These are phyloP conservation scores for Boletus smithii DNA, from an alignment of 1,284 basidiomycete genomes.

Conservation along the genomic window DNA sequence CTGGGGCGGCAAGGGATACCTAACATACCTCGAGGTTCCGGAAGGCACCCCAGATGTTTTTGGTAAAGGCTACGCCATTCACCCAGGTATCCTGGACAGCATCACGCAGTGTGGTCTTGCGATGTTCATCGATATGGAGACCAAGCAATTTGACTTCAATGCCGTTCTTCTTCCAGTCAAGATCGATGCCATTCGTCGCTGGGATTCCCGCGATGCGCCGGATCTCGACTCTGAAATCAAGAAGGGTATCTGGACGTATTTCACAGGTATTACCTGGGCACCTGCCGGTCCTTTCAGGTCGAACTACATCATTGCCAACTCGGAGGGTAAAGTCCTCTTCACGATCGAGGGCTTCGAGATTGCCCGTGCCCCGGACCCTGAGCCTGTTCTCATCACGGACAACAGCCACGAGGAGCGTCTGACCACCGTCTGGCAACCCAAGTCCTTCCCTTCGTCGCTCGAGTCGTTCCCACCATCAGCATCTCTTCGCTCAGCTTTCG, in stretches of 20 bases:
- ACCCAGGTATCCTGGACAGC: slow-evolving; percentile 32
- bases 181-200: slow-evolving; percentile 29
- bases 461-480: background rate
- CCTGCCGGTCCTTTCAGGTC: slow-evolving; percentile 28
- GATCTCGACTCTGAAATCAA: slow-evolving; percentile 27
- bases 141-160: slow-evolving; percentile 31
- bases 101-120: slow-evolving; percentile 33
- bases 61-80: slow-evolving; percentile 29
- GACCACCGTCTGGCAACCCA: slow-evolving; percentile 29
- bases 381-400: slow-evolving; percentile 25
- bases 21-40: slow-evolving; percentile 24
- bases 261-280: slow-evolving; percentile 23
- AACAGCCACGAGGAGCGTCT: slow-evolving; percentile 25
- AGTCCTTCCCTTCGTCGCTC: slow-evolving; percentile 22
- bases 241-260: slow-evolving; percentile 32
- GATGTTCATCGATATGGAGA: slow-evolving; percentile 33
- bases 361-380: slow-evolving; percentile 27
- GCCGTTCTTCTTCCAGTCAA: slow-evolving; percentile 32
- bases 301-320: slow-evolving; percentile 28
- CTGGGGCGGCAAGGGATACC: slow-evolving; percentile 27
- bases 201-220: slow-evolving; percentile 26
- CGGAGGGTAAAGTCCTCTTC: slow-evolving; percentile 28
- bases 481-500: slow-evolving; percentile 20
- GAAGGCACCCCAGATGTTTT: slow-evolving; percentile 29
- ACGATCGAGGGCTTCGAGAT: slow-evolving; percentile 34